phyloP scores from a whole-genome alignment of 768 basidiomycete genomes.

The Plicaturopsis crispa region DNA sequence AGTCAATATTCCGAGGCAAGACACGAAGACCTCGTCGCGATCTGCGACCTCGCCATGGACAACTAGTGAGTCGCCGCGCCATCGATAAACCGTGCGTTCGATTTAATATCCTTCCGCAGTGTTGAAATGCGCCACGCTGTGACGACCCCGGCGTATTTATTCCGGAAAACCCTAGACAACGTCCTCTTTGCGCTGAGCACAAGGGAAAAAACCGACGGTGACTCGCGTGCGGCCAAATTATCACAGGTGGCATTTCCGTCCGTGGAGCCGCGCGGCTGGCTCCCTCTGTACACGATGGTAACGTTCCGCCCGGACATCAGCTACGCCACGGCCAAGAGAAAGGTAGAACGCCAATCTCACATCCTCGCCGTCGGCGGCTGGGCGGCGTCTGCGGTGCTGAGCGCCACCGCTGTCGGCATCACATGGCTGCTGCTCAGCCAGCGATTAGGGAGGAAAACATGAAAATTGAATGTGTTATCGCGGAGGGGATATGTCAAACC shows the following conservation, averaged over 20 bases:
- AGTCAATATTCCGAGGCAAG: slow-evolving; percentile 73
- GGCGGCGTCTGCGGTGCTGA: slow-evolving; percentile 36
- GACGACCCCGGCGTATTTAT: slow-evolving; percentile 68
- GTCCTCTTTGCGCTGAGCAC: slow-evolving; percentile 58
- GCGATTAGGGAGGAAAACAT: slow-evolving; percentile 4
- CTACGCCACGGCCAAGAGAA: slow-evolving; percentile 73
- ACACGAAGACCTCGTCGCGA: slow-evolving; percentile 85
- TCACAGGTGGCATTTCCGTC: slow-evolving; percentile 52
- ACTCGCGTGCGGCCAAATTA: slow-evolving; percentile 37
- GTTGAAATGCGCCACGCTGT: slow-evolving; percentile 94
- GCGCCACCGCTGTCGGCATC: slow-evolving; percentile 23
- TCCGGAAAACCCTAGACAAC: slow-evolving; percentile 77
- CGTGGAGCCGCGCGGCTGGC: slow-evolving; percentile 66
- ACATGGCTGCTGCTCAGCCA: slow-evolving; percentile 1
- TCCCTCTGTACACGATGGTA: slow-evolving; percentile 94
- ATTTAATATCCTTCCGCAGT: slow-evolving; percentile 35
- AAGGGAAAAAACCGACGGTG: slow-evolving; percentile 36
- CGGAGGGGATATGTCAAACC: slow-evolving; percentile 23
- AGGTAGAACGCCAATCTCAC: slow-evolving; percentile 60
- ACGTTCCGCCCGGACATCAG: slow-evolving; percentile 95
- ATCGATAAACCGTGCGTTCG: slow-evolving; percentile 12
- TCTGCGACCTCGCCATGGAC: slow-evolving; percentile 87
- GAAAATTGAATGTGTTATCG: slow-evolving; percentile 11
- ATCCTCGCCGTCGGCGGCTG: slow-evolving; percentile 48
- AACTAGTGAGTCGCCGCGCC: slow-evolving; percentile 75